These are phyloP conservation scores for Ambispora gerdemannii DNA, from an alignment of 192 early-diverging fungal species.

Conservation along the genomic window DNA sequence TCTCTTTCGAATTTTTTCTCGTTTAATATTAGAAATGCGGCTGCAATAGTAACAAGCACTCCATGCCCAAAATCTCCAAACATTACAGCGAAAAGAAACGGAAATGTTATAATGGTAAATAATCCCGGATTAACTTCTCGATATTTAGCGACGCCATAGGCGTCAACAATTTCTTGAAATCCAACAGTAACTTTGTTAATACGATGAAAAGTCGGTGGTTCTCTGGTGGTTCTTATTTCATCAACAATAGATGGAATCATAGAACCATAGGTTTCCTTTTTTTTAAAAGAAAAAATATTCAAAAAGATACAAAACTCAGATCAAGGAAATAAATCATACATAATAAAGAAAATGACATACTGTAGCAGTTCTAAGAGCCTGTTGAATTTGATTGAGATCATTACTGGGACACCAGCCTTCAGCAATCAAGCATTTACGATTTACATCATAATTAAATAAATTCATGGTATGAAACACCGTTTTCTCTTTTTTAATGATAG, in stretches of 20 bases:
- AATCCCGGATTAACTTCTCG: conserved; percentile 98
- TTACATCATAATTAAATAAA: conserved; percentile 89
- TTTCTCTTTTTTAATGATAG: conserved; percentile 95
- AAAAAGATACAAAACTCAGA: conserved; percentile 25
- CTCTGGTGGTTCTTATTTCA: conserved; percentile 78
- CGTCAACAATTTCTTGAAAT: conserved; percentile 96
- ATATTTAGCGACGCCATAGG: conserved; percentile 95
- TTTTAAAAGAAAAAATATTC: neutral
- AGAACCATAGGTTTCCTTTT: conserved; percentile 84
- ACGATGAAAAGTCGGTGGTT: conserved; percentile 91
- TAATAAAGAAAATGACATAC: conserved; percentile 37
- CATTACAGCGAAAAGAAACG: conserved; percentile 99
- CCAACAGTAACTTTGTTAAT: conserved; percentile 96
- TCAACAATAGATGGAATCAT: conserved; percentile 85
- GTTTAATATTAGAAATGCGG: conserved; percentile 69
- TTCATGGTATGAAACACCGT: conserved; percentile 97
- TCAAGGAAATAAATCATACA: no score
- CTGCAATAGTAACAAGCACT: conserved; percentile 75
- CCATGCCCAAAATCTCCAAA: conserved; percentile 99
- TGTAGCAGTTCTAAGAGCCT: conserved; percentile 79
- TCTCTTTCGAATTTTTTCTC: conserved; percentile 77
- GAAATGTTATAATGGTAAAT: conserved; percentile 95
- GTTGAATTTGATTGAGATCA: conserved; percentile 77
- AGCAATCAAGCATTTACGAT: conserved; percentile 91
- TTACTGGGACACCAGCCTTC: conserved; percentile 97